phyloP scores from a whole-genome alignment of 306 rosid genomes.

The Cercis canadensis region DNA sequence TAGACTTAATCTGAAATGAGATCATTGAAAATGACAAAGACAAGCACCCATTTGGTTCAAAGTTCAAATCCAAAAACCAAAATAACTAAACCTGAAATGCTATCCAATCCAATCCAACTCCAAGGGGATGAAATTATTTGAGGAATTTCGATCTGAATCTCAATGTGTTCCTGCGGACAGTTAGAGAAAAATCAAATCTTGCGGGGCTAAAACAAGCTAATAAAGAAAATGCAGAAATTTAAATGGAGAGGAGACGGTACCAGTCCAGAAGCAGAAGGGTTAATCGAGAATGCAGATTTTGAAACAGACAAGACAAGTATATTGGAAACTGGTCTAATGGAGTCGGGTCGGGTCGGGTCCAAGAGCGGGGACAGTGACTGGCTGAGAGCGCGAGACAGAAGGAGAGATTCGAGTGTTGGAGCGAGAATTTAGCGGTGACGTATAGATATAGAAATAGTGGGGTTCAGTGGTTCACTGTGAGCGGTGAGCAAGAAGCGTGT shows the following conservation, averaged over 20 bases:
- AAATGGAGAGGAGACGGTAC: not conserved
- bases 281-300: conserved; percentile 16
- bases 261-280: not conserved
- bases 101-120: not conserved
- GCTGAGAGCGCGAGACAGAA: not conserved
- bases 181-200: not conserved
- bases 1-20: not conserved
- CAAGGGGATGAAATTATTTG: too few relatives aligned
- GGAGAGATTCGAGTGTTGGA: not conserved
- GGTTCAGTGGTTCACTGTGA: too few relatives aligned
- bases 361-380: not conserved
- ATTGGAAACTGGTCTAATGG: not conserved
- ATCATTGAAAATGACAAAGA: not conserved
- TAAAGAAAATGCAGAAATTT: not conserved
- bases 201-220: too few relatives aligned
- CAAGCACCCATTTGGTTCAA: not conserved
- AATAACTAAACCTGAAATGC: conserved; percentile 3
- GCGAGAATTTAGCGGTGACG: conserved; percentile 29
- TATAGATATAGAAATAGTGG: too few relatives aligned
- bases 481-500: too few relatives aligned
- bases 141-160: too few relatives aligned
- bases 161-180: not conserved
- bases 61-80: not conserved
- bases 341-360: not conserved
- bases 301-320: not conserved